Evolutionary conservation across 2,329 filamentous ascomycete genomes (phyloP), one percentile per base, ranked within the genome.

Genomic region (Clonostachys rosea): DNA sequence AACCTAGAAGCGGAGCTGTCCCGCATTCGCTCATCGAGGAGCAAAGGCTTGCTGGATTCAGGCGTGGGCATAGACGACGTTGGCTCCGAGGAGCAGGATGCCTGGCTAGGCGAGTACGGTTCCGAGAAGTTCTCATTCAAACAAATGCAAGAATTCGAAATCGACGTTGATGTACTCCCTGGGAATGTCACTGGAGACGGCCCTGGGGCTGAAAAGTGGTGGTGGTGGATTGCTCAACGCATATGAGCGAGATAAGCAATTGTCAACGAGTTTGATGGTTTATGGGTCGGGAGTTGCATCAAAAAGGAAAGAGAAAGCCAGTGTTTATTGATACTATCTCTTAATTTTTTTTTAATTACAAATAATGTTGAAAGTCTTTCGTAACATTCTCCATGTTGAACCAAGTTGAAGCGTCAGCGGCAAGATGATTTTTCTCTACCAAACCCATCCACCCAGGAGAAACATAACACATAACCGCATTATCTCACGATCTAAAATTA

Each of bases 101-200:
- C 86, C 47, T 90, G 92, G 81, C 75, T 96, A 40, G 92, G 91
- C 41, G 85, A 89, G 61, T 89, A 86, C 52, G 88, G 87, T 3
- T 84, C 86, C 24, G 84, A 84, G 40, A 78, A 79, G 49, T 97
- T 99, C 65, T 77, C 75, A 36, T 96, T 99, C 60, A 74, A 73
- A 46, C 83, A 91, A 69, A 84, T 97, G 79, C 79, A 86, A 56
- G 90, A 96, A 61, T 89, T 89, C 54, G 87, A 90, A 45, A 76
- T 95, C 17, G 79, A 84, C 37, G 81, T 97, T 9, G 83, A 88
- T 40, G 84, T 96, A 5, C 60, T 87, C 13, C 87, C 87, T 1
- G 92, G 91, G 10, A 91, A 83, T 66, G 82, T 86, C 51, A 70
- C 63, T 63, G 79, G 64, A 60, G 79, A 86, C 46, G 84, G 79